phyloP scores from a whole-genome alignment of 129 eudicot genomes.

The Kitagawia praeruptora region DNA sequence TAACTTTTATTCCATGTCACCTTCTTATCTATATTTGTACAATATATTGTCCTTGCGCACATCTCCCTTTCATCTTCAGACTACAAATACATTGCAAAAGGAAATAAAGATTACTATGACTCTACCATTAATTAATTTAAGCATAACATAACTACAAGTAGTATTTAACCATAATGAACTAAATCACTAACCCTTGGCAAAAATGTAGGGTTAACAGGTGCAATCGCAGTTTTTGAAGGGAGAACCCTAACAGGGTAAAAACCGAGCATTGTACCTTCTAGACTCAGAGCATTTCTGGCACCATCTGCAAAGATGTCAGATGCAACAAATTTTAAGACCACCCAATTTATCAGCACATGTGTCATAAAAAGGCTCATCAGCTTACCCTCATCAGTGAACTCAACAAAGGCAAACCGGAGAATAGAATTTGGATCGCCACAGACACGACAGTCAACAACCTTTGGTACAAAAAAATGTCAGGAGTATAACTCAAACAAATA shows the following conservation, averaged over 20 bases:
- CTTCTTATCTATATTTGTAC: constrained; percentile 60
- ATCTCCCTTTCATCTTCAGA: constrained; percentile 58
- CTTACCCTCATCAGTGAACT: constrained; percentile 81
- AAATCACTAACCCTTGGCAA: constrained; percentile 51
- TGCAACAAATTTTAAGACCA: constrained; percentile 8
- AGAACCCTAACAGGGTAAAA: constrained; percentile 84
- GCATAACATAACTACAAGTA: background rate
- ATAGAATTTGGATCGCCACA: constrained; percentile 89
- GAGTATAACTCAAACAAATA: background rate
- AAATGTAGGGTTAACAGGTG: constrained; percentile 87
- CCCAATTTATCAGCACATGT: background rate
- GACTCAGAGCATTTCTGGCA: constrained; percentile 70
- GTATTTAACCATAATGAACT: background rate
- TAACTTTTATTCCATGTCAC: constrained; percentile 6
- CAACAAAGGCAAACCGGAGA: constrained; percentile 84
- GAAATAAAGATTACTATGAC: background rate
- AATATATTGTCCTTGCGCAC: constrained; percentile 58
- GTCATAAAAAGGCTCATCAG: background rate
- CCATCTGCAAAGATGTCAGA: constrained; percentile 44
- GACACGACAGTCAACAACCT: constrained; percentile 99
- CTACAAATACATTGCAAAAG: background rate
- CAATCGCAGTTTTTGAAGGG: constrained; percentile 93
- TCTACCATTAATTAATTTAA: background rate
- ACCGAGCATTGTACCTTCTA: constrained; percentile 93
- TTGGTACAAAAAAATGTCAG: constrained; percentile 1